Percentiles rank a stretch among this genome's conserved stretches.
phyloP scores from a whole-genome alignment of 179 eudicot genomes.

The Spergularia azorica region DNA sequence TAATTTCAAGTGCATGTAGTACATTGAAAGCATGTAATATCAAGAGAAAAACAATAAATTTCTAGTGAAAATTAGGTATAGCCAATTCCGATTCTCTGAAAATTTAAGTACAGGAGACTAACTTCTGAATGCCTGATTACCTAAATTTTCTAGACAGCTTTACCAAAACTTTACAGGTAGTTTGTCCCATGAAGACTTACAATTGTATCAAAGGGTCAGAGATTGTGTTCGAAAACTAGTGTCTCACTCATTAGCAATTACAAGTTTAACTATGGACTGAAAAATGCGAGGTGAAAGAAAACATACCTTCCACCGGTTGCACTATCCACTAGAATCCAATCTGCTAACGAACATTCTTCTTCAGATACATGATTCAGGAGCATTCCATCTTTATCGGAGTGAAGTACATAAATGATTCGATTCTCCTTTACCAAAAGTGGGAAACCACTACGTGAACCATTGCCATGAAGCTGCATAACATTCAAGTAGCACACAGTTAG shows the following conservation, averaged over 20 bases:
- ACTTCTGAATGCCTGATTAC: not conserved
- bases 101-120: too few relatives aligned
- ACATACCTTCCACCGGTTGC: constrained; percentile 89
- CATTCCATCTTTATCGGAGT: constrained; percentile 72
- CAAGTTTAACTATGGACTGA: not conserved
- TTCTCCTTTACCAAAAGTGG: constrained; percentile 56
- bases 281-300: not conserved
- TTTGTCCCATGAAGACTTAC: too few relatives aligned
- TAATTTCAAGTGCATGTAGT: too few relatives aligned
- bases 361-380: constrained; percentile 75
- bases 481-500: constrained; percentile 7
- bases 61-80: too few relatives aligned
- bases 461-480: constrained; percentile 79
- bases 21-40: too few relatives aligned
- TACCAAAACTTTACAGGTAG: too few relatives aligned
- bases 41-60: too few relatives aligned
- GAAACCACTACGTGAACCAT: constrained; percentile 74
- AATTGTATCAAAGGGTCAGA: too few relatives aligned
- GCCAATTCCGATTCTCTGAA: not conserved
- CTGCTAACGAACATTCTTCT: constrained; percentile 68
- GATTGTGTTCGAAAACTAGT: too few relatives aligned
- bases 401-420: constrained; percentile 83
- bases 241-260: not conserved
- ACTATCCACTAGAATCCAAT: constrained; percentile 94
- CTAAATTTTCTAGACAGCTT: too few relatives aligned